Evolutionary conservation across 345 rosid species (phyloP), one percentile per base, ranked within the genome.

Genomic region (Hypericum androsaemum): DNA sequence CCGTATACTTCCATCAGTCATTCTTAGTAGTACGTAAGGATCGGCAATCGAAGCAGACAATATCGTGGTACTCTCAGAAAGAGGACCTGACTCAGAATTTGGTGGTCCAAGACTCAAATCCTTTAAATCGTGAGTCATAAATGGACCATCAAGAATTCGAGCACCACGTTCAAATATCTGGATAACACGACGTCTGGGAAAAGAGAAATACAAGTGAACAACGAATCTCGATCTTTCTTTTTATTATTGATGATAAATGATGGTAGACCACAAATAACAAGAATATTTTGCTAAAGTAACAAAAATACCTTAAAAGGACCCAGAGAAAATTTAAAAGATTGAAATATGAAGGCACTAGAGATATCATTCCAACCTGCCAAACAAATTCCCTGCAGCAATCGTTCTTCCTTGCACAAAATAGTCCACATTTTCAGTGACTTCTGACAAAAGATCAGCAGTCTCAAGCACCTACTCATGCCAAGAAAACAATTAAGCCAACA

Each of bases 401-500:
- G 98, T 92, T 77, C 81, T 77, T 62, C 98, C 98, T 82, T 92
- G 97, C 54, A 92, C 97, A 67, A 76, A 88, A 71, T 92, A 92
- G 77, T 85, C 98, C 43, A 92, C 98, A 70, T 86, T 88, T 77
- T 92, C 98, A 61, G 98, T 92, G 63, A 92, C 98, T 77, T 92
- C 98, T 6, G 94, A 66, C 74, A 92, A 81, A 68, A 77, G 84
- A 77, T 92, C 98, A 64, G 84, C 98, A 42, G 97, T 92, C 71
- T 92, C 98, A 74, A 92, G 97, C 44, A 92, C 95, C 98, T 83
- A 51, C 22, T 6, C 17, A 2, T 56, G 32, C 32, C 38, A 56
- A 39, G 12, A 6, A 56, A 50, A 12, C 39, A n/a, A 41, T 12
- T 5, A n/a, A 47, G 32, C 14, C 53, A 58, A 48, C 38, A 50